phyloP scores from a whole-genome alignment of 768 basidiomycete species.

The Termitomyces sp. region DNA sequence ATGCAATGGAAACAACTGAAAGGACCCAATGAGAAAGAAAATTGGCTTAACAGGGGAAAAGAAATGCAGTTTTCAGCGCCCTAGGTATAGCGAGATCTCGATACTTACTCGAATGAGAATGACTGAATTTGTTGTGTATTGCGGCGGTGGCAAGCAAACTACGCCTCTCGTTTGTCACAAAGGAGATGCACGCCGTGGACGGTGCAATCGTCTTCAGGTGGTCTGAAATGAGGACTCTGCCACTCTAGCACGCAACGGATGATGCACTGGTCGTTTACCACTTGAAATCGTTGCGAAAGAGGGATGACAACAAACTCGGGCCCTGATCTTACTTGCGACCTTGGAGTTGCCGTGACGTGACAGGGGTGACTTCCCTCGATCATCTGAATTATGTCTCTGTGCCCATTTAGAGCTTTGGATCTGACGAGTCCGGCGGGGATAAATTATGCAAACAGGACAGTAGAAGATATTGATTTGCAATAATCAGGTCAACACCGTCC shows the following conservation, averaged over 20 bases:
- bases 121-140: background rate
- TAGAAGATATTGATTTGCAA: background rate
- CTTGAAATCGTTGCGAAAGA: conserved; percentile 8
- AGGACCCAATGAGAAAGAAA: background rate
- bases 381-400: background rate
- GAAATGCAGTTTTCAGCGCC: background rate
- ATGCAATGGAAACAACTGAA: background rate
- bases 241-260: background rate
- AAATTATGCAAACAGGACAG: background rate
- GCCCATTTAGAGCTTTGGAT: background rate
- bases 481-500: background rate
- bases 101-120: conserved; percentile 2
- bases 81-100: background rate
- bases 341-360: conserved; percentile 14
- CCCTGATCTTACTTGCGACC: conserved; percentile 13
- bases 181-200: background rate
- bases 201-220: background rate
- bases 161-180: background rate
- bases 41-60: background rate
- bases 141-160: conserved; percentile 4
- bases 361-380: conserved; percentile 11
- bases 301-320: conserved; percentile 12
- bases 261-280: background rate
- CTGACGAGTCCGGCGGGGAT: background rate
- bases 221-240: background rate